phyloP scores from a whole-genome alignment of 2,329 filamentous ascomycete genomes.

The Penicillium sp. region DNA sequence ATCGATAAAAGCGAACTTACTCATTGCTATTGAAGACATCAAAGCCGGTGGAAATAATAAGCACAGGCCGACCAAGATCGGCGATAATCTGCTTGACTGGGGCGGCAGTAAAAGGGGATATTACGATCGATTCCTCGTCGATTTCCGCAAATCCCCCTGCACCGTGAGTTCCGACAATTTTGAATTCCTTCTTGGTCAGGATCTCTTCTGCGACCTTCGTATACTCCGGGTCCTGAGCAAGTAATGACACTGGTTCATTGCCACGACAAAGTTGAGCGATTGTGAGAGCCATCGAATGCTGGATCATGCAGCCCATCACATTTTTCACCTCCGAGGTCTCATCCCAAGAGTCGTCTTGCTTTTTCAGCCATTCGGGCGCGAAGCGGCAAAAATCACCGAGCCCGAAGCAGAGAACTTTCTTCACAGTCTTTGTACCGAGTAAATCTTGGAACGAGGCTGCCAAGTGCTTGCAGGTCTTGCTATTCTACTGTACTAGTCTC shows the following conservation, averaged over 20 bases:
- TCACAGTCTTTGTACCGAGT: conserved; percentile 15
- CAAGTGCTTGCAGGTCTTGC: conserved; percentile 16
- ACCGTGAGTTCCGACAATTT: conserved; percentile 18
- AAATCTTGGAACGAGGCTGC: conserved; percentile 11
- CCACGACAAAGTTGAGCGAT: conserved; percentile 19
- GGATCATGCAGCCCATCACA: conserved; percentile 16
- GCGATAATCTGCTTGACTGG: conserved; percentile 24
- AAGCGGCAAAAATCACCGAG: conserved; percentile 22
- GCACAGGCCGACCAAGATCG: conserved; percentile 19
- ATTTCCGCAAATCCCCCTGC: conserved; percentile 22
- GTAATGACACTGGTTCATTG: conserved; percentile 14
- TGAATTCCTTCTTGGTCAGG: conserved; percentile 16
- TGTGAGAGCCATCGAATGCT: conserved; percentile 24
- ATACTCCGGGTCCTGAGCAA: conserved; percentile 21
- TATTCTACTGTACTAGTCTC: no score
- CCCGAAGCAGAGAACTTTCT: conserved; percentile 21
- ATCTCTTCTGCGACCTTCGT: conserved; percentile 15
- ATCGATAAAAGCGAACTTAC: conserved; percentile 17
- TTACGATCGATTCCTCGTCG: conserved; percentile 20
- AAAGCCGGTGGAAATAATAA: conserved; percentile 21
- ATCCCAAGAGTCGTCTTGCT: conserved; percentile 15
- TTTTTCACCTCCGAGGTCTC: conserved; percentile 12
- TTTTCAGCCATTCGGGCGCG: conserved; percentile 20
- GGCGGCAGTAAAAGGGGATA: conserved; percentile 19
- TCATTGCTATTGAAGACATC: conserved; percentile 14